These are phyloP conservation scores for Saccharum hybrid DNA, from an alignment of 202 grass and related monocot species.

Conservation along the genomic window DNA sequence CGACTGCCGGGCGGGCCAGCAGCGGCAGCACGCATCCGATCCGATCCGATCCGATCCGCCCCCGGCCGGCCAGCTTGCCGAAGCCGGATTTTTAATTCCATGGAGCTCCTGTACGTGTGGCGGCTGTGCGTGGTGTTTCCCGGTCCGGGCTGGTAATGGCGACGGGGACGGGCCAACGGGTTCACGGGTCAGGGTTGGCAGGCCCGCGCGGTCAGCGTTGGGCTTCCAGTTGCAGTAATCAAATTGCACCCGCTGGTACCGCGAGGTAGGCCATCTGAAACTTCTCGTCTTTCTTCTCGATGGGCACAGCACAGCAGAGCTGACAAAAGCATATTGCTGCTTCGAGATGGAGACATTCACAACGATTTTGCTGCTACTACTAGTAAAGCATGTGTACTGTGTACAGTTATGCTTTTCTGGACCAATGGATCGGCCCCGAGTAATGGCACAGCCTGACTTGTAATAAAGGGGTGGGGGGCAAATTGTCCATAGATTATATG, in stretches of 20 bases:
- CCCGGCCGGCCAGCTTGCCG: not conserved
- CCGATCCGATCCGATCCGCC: too few species aligned
- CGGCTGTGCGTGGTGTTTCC: not conserved
- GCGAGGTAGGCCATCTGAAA: too few species aligned
- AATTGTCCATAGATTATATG: too few species aligned
- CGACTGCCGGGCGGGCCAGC: slow-evolving; percentile 10
- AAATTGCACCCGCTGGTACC: not conserved
- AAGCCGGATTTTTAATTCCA: not conserved
- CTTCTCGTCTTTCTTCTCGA: not conserved
- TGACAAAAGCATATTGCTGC: too few species aligned
- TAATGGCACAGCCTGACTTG: too few species aligned
- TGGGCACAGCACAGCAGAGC: not conserved
- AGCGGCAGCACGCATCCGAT: slow-evolving; percentile 6
- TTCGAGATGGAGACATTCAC: too few species aligned
- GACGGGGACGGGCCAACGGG: slow-evolving; percentile 1
- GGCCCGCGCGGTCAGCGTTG: not conserved
- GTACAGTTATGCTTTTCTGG: not conserved
- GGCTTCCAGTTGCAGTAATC: not conserved
- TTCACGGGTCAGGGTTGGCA: not conserved
- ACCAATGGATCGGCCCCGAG: too few species aligned
- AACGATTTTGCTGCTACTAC: not conserved
- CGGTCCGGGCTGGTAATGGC: not conserved
- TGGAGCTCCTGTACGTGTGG: not conserved
- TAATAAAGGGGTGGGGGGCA: too few species aligned
- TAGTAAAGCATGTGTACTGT: not conserved